These are phyloP conservation scores for Solanum virginianum DNA, from an alignment of 257 asterid species.

Conservation along the genomic window DNA sequence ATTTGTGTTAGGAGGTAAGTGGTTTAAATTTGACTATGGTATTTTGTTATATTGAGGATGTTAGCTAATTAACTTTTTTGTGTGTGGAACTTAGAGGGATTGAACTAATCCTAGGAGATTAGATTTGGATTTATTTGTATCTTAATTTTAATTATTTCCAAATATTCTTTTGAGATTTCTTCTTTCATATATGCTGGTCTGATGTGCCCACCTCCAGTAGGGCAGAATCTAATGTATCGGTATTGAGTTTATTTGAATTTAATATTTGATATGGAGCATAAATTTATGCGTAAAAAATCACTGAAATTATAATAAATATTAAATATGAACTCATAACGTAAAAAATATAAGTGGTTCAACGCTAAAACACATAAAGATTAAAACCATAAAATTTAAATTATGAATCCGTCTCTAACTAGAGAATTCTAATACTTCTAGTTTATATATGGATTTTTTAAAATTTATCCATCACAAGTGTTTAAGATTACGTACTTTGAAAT, in stretches of 20 bases:
- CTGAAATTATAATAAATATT: too few species aligned
- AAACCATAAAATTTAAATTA: too few species aligned
- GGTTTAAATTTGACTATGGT: neutral
- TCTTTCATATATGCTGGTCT: neutral
- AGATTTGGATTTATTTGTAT: neutral
- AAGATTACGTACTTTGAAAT: too few species aligned
- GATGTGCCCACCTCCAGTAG: neutral
- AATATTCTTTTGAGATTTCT: neutral
- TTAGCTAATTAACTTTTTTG: neutral
- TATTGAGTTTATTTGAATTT: too few species aligned
- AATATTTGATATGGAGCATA: too few species aligned
- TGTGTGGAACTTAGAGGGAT: neutral
- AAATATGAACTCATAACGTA: too few species aligned
- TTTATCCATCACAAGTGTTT: too few species aligned
- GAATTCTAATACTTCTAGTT: neutral
- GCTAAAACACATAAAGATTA: too few species aligned
- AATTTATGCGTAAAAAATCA: too few species aligned
- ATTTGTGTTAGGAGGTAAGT: neutral
- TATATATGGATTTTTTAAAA: neutral
- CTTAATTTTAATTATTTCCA: neutral
- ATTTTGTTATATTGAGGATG: neutral
- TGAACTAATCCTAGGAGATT: neutral
- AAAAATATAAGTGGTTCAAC: too few species aligned
- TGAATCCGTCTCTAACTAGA: too few species aligned
- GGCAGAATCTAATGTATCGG: too few species aligned